Evolutionary conservation across 345 rosid species (phyloP).

Genomic region (Populus euphratica): DNA sequence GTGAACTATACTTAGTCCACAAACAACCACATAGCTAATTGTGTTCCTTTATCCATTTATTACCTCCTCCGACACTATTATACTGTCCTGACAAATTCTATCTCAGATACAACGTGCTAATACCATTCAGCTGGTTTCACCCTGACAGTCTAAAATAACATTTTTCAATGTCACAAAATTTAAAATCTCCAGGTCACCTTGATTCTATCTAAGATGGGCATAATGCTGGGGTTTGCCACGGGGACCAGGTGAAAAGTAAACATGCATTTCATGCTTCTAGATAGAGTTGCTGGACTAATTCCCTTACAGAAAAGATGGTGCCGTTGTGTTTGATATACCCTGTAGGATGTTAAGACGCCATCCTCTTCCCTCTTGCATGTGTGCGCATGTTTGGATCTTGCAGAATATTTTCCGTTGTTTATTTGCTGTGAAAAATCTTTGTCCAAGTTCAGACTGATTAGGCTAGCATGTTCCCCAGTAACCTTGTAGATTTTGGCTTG

Average conservation of each 20-base stretch:
- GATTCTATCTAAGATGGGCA: neutral
- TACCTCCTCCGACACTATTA: neutral
- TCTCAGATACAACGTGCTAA: neutral
- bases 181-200: neutral
- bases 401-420: neutral
- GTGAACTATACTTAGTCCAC: neutral
- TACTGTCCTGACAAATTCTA: neutral
- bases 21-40: neutral
- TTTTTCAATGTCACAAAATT: neutral
- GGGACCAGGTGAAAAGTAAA: neutral
- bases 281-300: neutral
- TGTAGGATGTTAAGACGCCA: neutral
- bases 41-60: neutral
- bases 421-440: neutral
- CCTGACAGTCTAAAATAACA: neutral
- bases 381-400: neutral
- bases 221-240: neutral
- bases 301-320: neutral
- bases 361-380: neutral
- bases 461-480: neutral
- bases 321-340: neutral
- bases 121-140: neutral
- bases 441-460: slow-evolving; percentile 1
- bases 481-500: neutral
- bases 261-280: neutral